Percentiles rank a stretch among this genome's conserved stretches.
Evolutionary conservation across 106 monocot species (phyloP).

Genomic region (Allium sativum): DNA sequence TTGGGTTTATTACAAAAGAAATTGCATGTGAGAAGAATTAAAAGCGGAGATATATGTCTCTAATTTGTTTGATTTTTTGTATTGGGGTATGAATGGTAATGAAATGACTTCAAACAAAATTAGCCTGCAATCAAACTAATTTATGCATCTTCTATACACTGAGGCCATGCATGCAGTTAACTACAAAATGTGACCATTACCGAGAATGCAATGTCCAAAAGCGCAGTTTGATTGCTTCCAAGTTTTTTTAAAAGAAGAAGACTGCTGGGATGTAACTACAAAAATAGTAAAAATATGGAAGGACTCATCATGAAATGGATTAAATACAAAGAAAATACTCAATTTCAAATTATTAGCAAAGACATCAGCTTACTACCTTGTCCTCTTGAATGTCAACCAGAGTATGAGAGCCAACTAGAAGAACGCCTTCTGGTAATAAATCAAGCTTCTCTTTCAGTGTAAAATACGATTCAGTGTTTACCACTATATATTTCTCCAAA

Average conservation of each 20-base stretch:
- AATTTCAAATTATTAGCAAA: neutral
- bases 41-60: neutral
- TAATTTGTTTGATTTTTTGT: too few species aligned
- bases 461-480: constrained; percentile 44
- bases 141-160: too few species aligned
- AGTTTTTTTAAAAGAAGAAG: constrained; percentile 98
- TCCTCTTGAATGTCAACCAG: constrained; percentile 88
- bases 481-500: constrained; percentile 71
- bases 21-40: neutral
- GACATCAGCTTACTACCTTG: constrained; percentile 31
- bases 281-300: neutral
- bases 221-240: constrained; percentile 88
- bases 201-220: constrained; percentile 92
- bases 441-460: constrained; percentile 75
- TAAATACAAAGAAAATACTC: neutral
- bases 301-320: neutral
- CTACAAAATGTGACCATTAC: constrained; percentile 16
- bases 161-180: neutral
- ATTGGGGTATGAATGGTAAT: too few species aligned
- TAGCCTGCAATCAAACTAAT: too few species aligned
- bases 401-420: constrained; percentile 84
- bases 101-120: neutral
- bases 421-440: constrained; percentile 55
- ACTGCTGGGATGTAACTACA: constrained; percentile 93
- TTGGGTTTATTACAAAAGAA: neutral